Conservation (phyloP, 768 basidiomycete species). For the Boletus sp. region DNA sequence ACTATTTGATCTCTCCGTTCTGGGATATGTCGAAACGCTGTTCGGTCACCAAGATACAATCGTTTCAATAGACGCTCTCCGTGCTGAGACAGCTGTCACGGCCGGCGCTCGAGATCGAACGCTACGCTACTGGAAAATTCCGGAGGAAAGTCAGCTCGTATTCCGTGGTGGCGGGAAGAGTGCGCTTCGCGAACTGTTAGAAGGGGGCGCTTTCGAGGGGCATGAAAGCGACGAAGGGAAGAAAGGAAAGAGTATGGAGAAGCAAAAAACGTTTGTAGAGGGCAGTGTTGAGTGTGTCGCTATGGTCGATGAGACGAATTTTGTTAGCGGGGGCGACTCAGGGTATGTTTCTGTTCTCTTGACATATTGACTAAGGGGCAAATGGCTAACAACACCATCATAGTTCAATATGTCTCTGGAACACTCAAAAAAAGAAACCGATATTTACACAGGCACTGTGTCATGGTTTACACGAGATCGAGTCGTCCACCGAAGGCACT, state of each 20-base stretch:
- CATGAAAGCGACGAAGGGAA: slow-evolving; percentile 43
- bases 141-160: slow-evolving; percentile 91
- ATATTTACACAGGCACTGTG: slow-evolving; percentile 82
- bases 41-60: slow-evolving; percentile 96
- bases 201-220: slow-evolving; percentile 68
- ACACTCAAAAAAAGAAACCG: slow-evolving; percentile 91
- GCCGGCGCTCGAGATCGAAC: slow-evolving; percentile 91
- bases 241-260: slow-evolving; percentile 29
- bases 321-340: slow-evolving; percentile 93
- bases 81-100: slow-evolving; percentile 80
- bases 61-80: slow-evolving; percentile 71
- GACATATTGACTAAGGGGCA: not conserved
- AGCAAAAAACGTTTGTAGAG: slow-evolving; percentile 60
- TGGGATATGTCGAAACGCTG: slow-evolving; percentile 93
- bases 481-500: slow-evolving; percentile 70
- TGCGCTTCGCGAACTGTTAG: slow-evolving; percentile 72
- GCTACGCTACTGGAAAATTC: slow-evolving; percentile 92
- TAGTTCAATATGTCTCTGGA: slow-evolving; percentile 89
- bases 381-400: not conserved
- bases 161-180: slow-evolving; percentile 94
- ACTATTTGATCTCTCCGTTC: slow-evolving; percentile 75
- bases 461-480: slow-evolving; percentile 76
- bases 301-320: slow-evolving; percentile 93
- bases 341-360: slow-evolving; percentile 54
- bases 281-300: slow-evolving; percentile 89